These are phyloP conservation scores for Avena insularis DNA, from an alignment of 176 grass and related monocot species.

Conservation along the genomic window DNA sequence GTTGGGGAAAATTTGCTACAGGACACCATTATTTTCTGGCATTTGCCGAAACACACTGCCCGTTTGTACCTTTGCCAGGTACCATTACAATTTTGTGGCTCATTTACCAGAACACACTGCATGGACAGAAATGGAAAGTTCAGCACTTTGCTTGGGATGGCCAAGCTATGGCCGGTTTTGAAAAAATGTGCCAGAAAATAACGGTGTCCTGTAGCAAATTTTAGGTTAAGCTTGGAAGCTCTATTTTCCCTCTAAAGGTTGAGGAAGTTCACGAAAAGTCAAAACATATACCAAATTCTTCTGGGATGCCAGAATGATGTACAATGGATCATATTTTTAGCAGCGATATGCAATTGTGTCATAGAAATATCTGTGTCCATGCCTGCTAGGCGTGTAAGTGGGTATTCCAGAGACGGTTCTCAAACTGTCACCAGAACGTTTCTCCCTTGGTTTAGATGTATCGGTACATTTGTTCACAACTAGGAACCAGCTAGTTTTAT, in stretches of 20 bases:
- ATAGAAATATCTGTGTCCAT: background rate
- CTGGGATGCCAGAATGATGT: conserved; percentile 7
- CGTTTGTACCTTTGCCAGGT: no score
- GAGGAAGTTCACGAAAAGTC: conserved; percentile 2
- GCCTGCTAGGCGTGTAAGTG: conserved; percentile 21
- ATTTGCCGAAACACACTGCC: no score
- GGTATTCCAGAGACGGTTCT: conserved; percentile 6
- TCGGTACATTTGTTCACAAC: background rate
- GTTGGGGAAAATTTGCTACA: background rate
- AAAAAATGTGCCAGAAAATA: no score
- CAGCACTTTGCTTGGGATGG: no score
- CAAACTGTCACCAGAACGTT: background rate
- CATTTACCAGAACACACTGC: no score
- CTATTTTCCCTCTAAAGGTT: conserved; percentile 3
- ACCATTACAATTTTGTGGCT: no score
- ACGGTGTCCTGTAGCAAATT: no score
- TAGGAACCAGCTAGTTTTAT: conserved; percentile 23
- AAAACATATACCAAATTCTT: conserved; percentile 3
- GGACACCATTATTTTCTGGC: no score
- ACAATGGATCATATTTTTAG: conserved; percentile 12
- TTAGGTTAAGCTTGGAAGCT: conserved; percentile 31
- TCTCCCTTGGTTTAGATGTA: conserved; percentile 24
- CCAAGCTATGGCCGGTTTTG: no score
- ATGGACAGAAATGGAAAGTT: no score
- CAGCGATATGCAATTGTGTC: background rate